Percentiles rank a stretch among this genome's conserved stretches.
phyloP scores from a whole-genome alignment of 148 eudicot species.

The Heliosperma pusillum region DNA sequence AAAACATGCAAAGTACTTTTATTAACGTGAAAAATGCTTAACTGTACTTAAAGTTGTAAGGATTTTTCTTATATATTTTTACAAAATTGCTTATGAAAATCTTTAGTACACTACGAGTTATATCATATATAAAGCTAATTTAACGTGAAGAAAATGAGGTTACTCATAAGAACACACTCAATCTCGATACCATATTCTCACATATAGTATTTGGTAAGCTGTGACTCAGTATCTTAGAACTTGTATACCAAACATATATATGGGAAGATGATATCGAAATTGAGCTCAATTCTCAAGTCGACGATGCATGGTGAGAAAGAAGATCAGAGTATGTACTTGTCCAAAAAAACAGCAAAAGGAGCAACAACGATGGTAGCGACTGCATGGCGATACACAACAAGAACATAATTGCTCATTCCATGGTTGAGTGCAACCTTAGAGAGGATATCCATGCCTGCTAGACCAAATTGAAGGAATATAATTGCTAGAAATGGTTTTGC shows the following conservation, averaged over 20 bases:
- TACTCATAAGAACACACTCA: background rate
- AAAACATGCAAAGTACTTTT: background rate
- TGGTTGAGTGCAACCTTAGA: slow-evolving; percentile 74
- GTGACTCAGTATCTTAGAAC: no score
- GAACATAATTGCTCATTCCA: slow-evolving; percentile 94
- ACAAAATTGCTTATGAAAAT: no score
- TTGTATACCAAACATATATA: background rate
- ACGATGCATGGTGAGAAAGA: background rate
- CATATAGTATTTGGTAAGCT: background rate
- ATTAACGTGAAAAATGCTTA: no score
- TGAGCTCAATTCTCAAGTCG: background rate
- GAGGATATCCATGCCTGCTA: slow-evolving; percentile 86
- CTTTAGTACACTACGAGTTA: no score
- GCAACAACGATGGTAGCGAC: slow-evolving; percentile 66
- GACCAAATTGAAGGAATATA: slow-evolving; percentile 68
- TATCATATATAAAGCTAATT: no score
- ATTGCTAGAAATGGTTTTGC: slow-evolving; percentile 67
- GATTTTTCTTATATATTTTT: no score
- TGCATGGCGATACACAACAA: slow-evolving; percentile 91
- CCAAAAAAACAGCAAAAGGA: slow-evolving; percentile 74
- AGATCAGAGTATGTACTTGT: slow-evolving; percentile 62
- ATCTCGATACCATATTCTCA: background rate
- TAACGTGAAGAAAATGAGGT: background rate
- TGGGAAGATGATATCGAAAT: background rate
- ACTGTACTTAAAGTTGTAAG: no score